Evolutionary conservation across 1,284 basidiomycete genomes (phyloP).

Genomic region (Ustilago loliicola): DNA sequence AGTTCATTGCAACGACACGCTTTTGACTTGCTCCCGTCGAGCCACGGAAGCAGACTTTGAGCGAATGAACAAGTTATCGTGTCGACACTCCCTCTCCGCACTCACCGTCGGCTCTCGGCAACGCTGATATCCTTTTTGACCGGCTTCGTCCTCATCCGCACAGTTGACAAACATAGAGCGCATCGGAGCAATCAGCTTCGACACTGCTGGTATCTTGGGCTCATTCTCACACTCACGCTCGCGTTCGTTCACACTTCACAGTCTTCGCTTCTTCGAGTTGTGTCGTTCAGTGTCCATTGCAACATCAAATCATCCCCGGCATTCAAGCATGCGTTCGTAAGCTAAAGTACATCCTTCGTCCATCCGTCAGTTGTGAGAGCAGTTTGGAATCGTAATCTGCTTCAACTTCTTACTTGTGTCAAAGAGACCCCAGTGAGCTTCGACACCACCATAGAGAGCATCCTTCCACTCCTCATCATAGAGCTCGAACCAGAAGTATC

Average conservation of each 20-base stretch:
- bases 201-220: too few species aligned
- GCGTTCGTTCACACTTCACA: neutral
- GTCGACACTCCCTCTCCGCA: too few species aligned
- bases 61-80: too few species aligned
- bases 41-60: too few species aligned
- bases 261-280: neutral
- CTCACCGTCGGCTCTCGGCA: too few species aligned
- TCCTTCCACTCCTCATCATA: conserved; percentile 51
- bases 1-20: too few species aligned
- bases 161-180: too few species aligned
- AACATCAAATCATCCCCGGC: conserved; percentile 6
- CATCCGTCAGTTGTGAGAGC: conserved; percentile 8
- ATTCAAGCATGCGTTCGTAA: neutral
- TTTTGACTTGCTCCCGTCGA: too few species aligned
- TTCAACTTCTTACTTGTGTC: conserved; percentile 44
- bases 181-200: too few species aligned
- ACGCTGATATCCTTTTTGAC: too few species aligned
- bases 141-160: too few species aligned
- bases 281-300: conserved; percentile 2
- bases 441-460: conserved; percentile 42
- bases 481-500: conserved; percentile 48
- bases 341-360: neutral
- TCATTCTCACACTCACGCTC: neutral
- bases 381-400: conserved; percentile 36
- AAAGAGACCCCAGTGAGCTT: conserved; percentile 52